Conservation (phyloP, 176 grass and related monocot species). For the Hordeum vulgare region DNA sequence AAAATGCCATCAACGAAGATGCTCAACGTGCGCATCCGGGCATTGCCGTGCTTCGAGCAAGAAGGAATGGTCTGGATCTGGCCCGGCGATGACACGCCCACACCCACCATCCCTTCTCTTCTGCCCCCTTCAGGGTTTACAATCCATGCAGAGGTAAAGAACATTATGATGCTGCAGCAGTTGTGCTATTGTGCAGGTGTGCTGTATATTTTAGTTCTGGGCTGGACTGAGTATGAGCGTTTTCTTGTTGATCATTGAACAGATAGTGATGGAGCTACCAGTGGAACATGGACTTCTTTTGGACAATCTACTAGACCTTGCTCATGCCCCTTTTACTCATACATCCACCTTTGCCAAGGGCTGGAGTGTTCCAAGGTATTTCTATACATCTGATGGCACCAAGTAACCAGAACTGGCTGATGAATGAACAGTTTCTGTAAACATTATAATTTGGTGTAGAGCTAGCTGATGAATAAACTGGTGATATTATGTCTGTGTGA, state of each 20-base stretch:
- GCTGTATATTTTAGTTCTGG: not conserved
- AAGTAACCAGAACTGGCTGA: not conserved
- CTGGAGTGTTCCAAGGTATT: conserved; percentile 93
- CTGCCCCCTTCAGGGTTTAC: conserved; percentile 78
- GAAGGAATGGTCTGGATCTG: conserved; percentile 99
- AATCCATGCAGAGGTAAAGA: conserved; percentile 83
- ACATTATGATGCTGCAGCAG: not conserved
- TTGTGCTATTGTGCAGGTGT: not conserved
- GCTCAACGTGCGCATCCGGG: conserved; percentile 59
- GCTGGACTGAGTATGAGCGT: not conserved
- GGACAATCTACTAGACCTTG: conserved; percentile 97
- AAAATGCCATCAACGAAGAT: conserved; percentile 96
- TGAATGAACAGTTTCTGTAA: not conserved
- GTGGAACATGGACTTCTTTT: conserved; percentile 91
- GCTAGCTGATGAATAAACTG: not conserved
- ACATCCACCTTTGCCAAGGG: conserved; percentile 96
- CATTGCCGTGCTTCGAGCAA: conserved; percentile 90
- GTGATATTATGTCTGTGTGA: not conserved
- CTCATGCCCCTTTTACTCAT: conserved; percentile 97
- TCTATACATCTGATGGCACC: not conserved
- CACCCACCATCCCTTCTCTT: conserved; percentile 65
- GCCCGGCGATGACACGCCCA: conserved; percentile 69
- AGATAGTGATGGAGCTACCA: conserved; percentile 97
- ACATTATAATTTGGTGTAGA: not conserved
- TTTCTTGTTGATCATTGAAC: conserved; percentile 27